Evolutionary conservation across 345 rosid genomes (phyloP).

Genomic region (Jatropha curcas): DNA sequence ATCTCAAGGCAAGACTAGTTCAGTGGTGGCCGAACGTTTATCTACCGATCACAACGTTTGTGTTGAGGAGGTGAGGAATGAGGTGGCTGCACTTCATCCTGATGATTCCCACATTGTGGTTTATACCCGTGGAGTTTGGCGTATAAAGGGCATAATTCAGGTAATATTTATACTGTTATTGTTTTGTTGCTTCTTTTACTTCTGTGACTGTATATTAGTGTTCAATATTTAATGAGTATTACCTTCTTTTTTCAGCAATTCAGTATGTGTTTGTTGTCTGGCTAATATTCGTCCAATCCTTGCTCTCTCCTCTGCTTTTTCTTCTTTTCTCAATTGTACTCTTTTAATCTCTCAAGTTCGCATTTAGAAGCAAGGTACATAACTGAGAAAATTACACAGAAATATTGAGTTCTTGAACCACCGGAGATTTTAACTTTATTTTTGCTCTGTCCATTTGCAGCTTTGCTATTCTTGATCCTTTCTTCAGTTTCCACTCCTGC

Average conservation of each 20-base stretch:
- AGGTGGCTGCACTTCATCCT: constrained; percentile 69
- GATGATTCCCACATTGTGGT: constrained; percentile 61
- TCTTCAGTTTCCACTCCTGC: not conserved
- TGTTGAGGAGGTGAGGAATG: constrained; percentile 67
- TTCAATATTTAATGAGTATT: too few species aligned
- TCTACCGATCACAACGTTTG: constrained; percentile 65
- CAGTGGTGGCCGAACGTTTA: constrained; percentile 56
- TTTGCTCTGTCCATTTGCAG: not conserved
- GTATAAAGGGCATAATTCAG: constrained; percentile 77
- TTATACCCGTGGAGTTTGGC: constrained; percentile 60
- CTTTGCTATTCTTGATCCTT: not conserved
- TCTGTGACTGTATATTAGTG: not conserved
- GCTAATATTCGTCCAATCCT: not conserved
- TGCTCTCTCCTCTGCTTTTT: not conserved
- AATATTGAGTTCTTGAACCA: not conserved
- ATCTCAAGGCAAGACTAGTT: constrained; percentile 13
- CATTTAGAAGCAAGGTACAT: not conserved
- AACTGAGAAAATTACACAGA: not conserved
- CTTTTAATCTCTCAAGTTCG: not conserved
- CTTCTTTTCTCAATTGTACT: not conserved
- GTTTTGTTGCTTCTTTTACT: not conserved
- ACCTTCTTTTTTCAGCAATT: too few species aligned
- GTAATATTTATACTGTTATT: constrained; percentile 34
- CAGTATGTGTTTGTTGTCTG: too few species aligned
- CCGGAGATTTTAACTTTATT: not conserved